Percentiles rank a stretch among this genome's conserved stretches.
These are phyloP conservation scores for Thymus mandschuricus DNA, from an alignment of 257 asterid genomes.

Conservation along the genomic window DNA sequence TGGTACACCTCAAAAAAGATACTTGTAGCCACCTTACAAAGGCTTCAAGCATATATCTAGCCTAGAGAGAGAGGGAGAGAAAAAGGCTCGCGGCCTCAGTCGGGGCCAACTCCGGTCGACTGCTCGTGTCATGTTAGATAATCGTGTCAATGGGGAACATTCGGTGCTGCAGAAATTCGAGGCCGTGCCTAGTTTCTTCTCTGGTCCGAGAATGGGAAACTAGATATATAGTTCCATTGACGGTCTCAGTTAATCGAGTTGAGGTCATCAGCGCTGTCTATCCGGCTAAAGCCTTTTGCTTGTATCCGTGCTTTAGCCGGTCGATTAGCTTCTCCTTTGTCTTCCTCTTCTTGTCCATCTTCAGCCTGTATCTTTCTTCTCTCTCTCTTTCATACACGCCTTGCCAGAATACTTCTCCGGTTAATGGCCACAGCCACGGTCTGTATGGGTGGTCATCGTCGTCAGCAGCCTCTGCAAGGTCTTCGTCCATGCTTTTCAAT, in stretches of 20 bases:
- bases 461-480: conserved; percentile 96
- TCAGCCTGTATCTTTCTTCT: conserved; percentile 83
- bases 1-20: conserved; percentile 31
- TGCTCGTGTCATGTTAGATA: conserved; percentile 45
- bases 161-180: conserved; percentile 33
- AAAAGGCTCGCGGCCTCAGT: background rate
- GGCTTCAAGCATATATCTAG: conserved; percentile 39
- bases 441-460: conserved; percentile 81
- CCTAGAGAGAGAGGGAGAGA: conserved; percentile 22
- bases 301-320: conserved; percentile 80
- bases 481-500: conserved; percentile 92
- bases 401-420: conserved; percentile 96
- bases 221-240: conserved; percentile 24
- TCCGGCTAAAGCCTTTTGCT: conserved; percentile 79
- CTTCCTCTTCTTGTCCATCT: conserved; percentile 96
- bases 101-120: conserved; percentile 36
- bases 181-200: conserved; percentile 21
- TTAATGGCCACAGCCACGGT: conserved; percentile 92
- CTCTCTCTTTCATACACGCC: conserved; percentile 92
- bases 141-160: conserved; percentile 37
- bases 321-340: conserved; percentile 72
- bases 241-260: conserved; percentile 14
- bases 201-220: conserved; percentile 29
- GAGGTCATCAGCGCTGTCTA: conserved; percentile 28
- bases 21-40: conserved; percentile 32